Percentiles rank a stretch among this genome's conserved stretches.
These are phyloP conservation scores for Dacryopinax primogenitus DNA, from an alignment of 768 basidiomycete genomes.

Conservation along the genomic window DNA sequence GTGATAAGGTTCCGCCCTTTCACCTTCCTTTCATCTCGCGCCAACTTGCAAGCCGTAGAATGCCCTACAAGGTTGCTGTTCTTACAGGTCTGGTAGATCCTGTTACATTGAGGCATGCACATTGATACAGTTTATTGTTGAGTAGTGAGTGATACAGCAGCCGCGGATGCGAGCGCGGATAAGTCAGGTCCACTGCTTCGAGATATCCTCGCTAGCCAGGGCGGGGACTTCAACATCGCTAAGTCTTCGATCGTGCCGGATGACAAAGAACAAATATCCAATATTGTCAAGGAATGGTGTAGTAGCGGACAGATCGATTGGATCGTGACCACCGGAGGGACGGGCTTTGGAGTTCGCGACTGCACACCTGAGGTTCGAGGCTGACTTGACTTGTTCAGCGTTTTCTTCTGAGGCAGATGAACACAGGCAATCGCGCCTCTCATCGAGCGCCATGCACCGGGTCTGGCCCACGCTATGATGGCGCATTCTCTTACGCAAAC, in stretches of 20 bases:
- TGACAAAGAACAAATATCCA: slow-evolving; percentile 41
- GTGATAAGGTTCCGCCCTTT: slow-evolving; percentile 3
- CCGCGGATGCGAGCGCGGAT: slow-evolving; percentile 38
- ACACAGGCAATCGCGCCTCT: slow-evolving; percentile 29
- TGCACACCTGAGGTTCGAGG: slow-evolving; percentile 61
- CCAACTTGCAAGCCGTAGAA: background rate
- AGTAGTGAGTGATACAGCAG: slow-evolving; percentile 62
- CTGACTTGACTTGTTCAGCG: background rate
- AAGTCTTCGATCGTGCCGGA: slow-evolving; percentile 47
- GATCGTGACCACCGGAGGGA: slow-evolving; percentile 77
- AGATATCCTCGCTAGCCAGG: slow-evolving; percentile 31
- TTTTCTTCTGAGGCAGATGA: slow-evolving; percentile 33
- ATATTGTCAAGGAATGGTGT: slow-evolving; percentile 37
- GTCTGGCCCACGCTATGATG: slow-evolving; percentile 62
- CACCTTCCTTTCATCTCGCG: background rate
- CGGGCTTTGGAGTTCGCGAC: slow-evolving; percentile 72
- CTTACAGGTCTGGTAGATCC: slow-evolving; percentile 7
- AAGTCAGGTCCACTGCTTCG: slow-evolving; percentile 53
- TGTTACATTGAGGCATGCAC: too few species aligned
- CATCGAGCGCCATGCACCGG: slow-evolving; percentile 33
- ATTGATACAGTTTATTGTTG: slow-evolving; percentile 52
- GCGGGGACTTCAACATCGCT: slow-evolving; percentile 7
- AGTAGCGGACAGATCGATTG: slow-evolving; percentile 43
- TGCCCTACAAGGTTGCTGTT: slow-evolving; percentile 11
- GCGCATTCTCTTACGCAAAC: slow-evolving; percentile 58